phyloP scores from a whole-genome alignment of 2,329 filamentous ascomycete species.

The Pestalotiopsis sp. region DNA sequence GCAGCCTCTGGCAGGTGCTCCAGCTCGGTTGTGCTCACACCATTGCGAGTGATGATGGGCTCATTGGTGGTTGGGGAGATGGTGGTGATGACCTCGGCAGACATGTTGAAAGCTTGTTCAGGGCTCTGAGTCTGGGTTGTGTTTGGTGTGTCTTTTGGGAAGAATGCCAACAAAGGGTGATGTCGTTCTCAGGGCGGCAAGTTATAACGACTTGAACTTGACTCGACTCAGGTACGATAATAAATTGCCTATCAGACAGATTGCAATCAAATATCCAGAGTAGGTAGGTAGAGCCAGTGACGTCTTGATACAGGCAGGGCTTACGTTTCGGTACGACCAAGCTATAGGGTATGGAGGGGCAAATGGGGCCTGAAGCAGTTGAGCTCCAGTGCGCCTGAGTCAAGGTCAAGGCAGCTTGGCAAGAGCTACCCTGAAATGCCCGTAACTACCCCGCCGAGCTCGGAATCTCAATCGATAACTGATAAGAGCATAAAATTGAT shows the following conservation, averaged over 20 bases:
- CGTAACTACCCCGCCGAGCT: conserved; percentile 12
- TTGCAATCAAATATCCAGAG: not conserved
- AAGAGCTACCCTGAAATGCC: not conserved
- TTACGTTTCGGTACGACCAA: not conserved
- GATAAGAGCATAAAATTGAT: conserved; percentile 8
- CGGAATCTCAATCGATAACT: conserved; percentile 12
- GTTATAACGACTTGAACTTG: too few relatives aligned
- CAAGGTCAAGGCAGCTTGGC: not conserved
- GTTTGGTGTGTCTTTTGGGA: not conserved
- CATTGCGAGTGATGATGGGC: conserved; percentile 77
- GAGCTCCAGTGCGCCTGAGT: not conserved
- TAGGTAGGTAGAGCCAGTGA: not conserved
- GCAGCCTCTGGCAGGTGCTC: conserved; percentile 72
- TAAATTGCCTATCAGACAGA: not conserved
- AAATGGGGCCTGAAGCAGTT: not conserved
- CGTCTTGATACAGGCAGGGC: not conserved
- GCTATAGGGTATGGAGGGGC: conserved; percentile 5
- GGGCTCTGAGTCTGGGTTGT: not conserved
- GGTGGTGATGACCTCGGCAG: conserved; percentile 69
- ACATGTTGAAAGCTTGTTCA: conserved; percentile 48
- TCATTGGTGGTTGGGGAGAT: conserved; percentile 91
- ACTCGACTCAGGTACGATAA: not conserved
- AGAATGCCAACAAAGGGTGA: too few relatives aligned
- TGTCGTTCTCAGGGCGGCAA: too few relatives aligned
- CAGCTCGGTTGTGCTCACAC: conserved; percentile 71